Conservation (phyloP, 306 rosid genomes). For the Lathyrus aphaca region DNA sequence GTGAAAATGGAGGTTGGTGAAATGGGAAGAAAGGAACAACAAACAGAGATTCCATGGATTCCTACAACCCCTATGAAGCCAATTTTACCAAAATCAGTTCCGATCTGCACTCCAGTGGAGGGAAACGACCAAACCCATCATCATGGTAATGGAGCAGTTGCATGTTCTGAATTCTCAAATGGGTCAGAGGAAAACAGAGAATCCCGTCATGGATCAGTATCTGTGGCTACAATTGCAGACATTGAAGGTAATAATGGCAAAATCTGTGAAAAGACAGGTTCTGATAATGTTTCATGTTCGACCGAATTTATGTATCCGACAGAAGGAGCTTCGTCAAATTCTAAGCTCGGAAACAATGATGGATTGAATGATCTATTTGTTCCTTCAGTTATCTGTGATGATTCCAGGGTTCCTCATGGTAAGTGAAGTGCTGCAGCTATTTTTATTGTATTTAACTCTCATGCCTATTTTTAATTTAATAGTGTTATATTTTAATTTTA, state of each 20-base stretch:
- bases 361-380: slow-evolving; percentile 17
- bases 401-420: slow-evolving; percentile 32
- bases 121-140: slow-evolving; percentile 19
- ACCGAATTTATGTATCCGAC: slow-evolving; percentile 27
- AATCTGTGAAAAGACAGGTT: slow-evolving; percentile 5
- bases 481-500: background rate
- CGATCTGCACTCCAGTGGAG: slow-evolving; percentile 46
- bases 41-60: slow-evolving; percentile 38
- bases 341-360: background rate
- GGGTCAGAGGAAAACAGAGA: slow-evolving; percentile 5
- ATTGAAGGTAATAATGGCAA: slow-evolving; percentile 18
- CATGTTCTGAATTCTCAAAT: slow-evolving; percentile 44
- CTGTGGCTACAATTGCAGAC: slow-evolving; percentile 4
- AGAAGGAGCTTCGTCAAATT: slow-evolving; percentile 18
- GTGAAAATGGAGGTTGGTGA: slow-evolving; percentile 43
- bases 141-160: slow-evolving; percentile 38
- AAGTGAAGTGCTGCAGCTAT: background rate
- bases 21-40: slow-evolving; percentile 15
- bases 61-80: slow-evolving; percentile 48
- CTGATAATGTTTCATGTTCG: slow-evolving; percentile 18
- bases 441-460: background rate
- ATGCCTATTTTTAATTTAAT: background rate
- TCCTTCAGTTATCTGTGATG: background rate
- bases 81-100: slow-evolving; percentile 33
- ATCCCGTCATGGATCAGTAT: slow-evolving; percentile 1